A percentile compares a stretch with the other conserved stretches of the same genome.
Conservation (phyloP, 345 rosid species). For the Citrus cavaleriei region DNA sequence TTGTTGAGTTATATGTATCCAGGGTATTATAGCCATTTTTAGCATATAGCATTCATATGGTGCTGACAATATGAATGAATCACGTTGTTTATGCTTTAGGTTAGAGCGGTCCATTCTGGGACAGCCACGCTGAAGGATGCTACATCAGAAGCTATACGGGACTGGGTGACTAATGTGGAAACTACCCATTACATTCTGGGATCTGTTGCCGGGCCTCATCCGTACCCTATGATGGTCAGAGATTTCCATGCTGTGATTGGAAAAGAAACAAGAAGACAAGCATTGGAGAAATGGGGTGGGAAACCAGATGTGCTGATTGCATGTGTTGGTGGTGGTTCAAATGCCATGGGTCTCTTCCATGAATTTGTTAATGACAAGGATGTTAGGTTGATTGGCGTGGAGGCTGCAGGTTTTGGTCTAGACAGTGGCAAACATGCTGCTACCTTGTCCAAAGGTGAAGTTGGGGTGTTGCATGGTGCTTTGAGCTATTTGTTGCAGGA, state of each 20-base stretch:
- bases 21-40: background rate
- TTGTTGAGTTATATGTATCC: background rate
- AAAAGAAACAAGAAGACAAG: conserved; percentile 80
- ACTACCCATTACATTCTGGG: conserved; percentile 95
- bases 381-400: conserved; percentile 89
- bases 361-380: conserved; percentile 77
- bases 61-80: background rate
- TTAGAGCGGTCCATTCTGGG: conserved; percentile 66
- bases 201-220: conserved; percentile 97
- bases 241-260: conserved; percentile 95
- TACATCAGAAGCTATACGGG: conserved; percentile 72
- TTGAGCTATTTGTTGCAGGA: conserved; percentile 95
- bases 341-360: conserved; percentile 93
- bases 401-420: conserved; percentile 91
- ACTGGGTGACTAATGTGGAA: conserved; percentile 95
- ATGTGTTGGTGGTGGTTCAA: conserved; percentile 94
- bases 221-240: conserved; percentile 95
- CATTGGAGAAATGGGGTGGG: conserved; percentile 92
- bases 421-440: conserved; percentile 97
- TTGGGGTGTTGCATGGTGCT: conserved; percentile 93
- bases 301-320: conserved; percentile 92
- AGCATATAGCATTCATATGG: background rate
- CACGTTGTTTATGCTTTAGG: conserved; percentile 31
- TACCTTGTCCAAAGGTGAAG: conserved; percentile 78
- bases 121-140: conserved; percentile 77